Conservation (phyloP, 805 yeast species). For the Candida easanensis region DNA sequence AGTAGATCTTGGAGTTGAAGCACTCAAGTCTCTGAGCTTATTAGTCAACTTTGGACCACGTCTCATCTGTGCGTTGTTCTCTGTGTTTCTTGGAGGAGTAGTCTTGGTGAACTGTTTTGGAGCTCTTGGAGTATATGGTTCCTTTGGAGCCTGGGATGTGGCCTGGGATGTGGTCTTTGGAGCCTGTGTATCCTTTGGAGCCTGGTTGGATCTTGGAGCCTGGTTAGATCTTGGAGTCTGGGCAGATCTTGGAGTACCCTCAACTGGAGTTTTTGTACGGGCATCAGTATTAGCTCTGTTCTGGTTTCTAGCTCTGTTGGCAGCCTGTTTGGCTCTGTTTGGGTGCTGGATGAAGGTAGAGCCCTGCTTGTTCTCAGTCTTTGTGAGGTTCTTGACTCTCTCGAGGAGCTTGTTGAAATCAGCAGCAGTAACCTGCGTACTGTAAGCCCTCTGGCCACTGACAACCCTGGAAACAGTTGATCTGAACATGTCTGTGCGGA, state of each 20-base stretch:
- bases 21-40: constrained; percentile 8
- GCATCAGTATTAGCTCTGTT: no score
- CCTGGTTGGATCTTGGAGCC: no score
- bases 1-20: constrained; percentile 1
- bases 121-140: neutral
- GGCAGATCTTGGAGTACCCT: neutral
- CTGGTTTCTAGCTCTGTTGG: neutral
- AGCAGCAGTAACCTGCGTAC: constrained; percentile 4
- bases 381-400: constrained; percentile 11
- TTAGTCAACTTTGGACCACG: constrained; percentile 7
- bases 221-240: no score
- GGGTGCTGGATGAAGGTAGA: neutral
- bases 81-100: neutral
- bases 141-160: neutral
- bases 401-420: constrained; percentile 12
- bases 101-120: neutral
- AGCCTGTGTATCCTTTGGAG: no score
- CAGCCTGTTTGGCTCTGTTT: neutral
- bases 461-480: neutral
- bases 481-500: constrained; percentile 3
- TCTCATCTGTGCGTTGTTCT: constrained; percentile 3
- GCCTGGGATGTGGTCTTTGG: no score
- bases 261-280: no score
- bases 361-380: no score
- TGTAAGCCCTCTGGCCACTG: constrained; percentile 3